A percentile compares a stretch with the other conserved stretches of the same genome.
phyloP scores from a whole-genome alignment of 1,139 yeast genomes.

The Suhomyces bribrorum region DNA sequence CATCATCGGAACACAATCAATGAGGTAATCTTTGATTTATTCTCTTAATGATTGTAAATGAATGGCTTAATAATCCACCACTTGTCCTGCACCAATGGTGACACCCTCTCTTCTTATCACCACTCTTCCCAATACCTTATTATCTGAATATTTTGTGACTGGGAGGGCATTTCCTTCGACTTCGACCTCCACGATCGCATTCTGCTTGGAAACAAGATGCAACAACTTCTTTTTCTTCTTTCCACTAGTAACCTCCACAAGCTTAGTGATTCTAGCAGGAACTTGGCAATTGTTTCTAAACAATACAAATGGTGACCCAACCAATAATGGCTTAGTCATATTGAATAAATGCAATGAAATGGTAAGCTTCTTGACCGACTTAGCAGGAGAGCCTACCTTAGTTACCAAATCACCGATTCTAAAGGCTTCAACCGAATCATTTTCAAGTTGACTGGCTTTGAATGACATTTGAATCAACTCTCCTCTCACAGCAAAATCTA shows the following conservation, averaged over 20 bases:
- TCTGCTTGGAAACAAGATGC: constrained; percentile 73
- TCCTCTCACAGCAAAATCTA: constrained; percentile 61
- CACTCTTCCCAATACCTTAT: constrained; percentile 72
- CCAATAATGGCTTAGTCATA: constrained; percentile 69
- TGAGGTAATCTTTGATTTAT: too few species aligned
- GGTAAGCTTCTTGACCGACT: constrained; percentile 51
- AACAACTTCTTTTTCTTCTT: constrained; percentile 58
- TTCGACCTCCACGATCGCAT: constrained; percentile 71
- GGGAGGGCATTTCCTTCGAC: constrained; percentile 62
- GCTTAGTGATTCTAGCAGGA: constrained; percentile 67
- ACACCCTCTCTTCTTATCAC: constrained; percentile 84
- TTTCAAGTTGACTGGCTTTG: constrained; percentile 41
- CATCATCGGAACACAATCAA: too few species aligned
- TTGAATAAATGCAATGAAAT: constrained; percentile 69
- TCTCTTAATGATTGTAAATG: background rate
- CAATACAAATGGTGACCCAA: constrained; percentile 80
- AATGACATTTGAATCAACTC: constrained; percentile 66
- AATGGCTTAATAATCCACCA: constrained; percentile 21
- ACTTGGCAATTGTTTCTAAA: constrained; percentile 80
- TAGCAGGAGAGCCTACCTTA: constrained; percentile 47
- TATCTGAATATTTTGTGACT: constrained; percentile 57
- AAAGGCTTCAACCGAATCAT: constrained; percentile 52
- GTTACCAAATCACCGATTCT: constrained; percentile 73
- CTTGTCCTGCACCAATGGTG: constrained; percentile 86
- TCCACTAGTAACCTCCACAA: constrained; percentile 50